These are phyloP conservation scores for Boletus pseudo-olivaceus DNA, from an alignment of 768 basidiomycete genomes.

Conservation along the genomic window DNA sequence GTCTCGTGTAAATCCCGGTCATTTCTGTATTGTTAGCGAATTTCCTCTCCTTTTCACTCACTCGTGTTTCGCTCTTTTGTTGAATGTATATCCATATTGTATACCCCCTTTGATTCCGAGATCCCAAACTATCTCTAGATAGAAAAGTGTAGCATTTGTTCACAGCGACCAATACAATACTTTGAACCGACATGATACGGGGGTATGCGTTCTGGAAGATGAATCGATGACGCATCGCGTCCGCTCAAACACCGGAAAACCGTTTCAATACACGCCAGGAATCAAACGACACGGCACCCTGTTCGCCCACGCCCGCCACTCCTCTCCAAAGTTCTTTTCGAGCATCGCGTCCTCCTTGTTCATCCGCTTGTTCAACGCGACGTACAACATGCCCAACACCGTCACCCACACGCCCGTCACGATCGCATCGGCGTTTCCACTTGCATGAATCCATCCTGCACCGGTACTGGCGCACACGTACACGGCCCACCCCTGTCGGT, in stretches of 20 bases:
- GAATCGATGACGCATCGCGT: no score
- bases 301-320: conserved; percentile 24
- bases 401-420: neutral
- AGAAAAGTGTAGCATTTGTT: conserved; percentile 25
- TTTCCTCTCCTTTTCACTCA: neutral
- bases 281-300: conserved; percentile 24
- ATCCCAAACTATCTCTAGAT: conserved; percentile 10
- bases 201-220: no score
- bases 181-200: neutral
- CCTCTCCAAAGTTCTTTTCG: conserved; percentile 24
- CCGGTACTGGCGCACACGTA: neutral
- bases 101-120: conserved; percentile 13
- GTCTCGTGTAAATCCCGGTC: conserved; percentile 3
- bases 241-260: neutral
- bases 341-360: conserved; percentile 29
- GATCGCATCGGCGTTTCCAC: neutral
- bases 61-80: neutral
- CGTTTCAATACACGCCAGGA: conserved; percentile 18
- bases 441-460: neutral
- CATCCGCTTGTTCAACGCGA: conserved; percentile 13
- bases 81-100: conserved; percentile 1
- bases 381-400: rapidly evolving
- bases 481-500: conserved; percentile 3
- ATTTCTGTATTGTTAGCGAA: conserved; percentile 29
- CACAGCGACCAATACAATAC: neutral